Base-by-base conservation (phyloP, 345 rosid genomes). In the Conringia planisiliqua region DNA sequence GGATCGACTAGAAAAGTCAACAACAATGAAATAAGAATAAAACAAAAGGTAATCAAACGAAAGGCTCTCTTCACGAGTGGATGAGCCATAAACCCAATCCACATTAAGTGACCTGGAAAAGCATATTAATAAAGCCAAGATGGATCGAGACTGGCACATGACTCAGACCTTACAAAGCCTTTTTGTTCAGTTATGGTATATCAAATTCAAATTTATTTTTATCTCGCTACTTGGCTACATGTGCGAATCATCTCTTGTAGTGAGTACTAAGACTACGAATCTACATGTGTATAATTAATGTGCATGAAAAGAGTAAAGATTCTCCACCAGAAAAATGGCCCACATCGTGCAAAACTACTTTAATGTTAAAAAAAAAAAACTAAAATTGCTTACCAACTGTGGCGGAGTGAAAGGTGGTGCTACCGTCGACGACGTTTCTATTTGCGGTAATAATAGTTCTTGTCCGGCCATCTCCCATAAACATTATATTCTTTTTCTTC, bases 371-470 rank as follows among this genome's bases (percentile, higher is more conserved):
- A 40, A 6, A 58, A 55, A 24, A 2, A 27, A 30, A 56, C 4
- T 24, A 10, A 12, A 40, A 12, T 50, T 57, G 44, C 92, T 82
- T 74, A 93, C 97, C 96, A 20, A 94, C 94, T 6, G 97, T 94
- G 20, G 98, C 91, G 0, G 98, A 91, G 40, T 85, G 60, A 78
- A 91, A 94, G 40, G 98, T 91, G 46, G 97, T 91, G 85, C 92
- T 87, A 1, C 98, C 98, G 64, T 94, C 97, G 13, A 82, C 89
- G 6, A 91, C 94, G 16, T 89, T 91, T 71, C 87, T 79, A 35
- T 81, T 88, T 16, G 65, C 98, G 48, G 95, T 89, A 59, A 94
- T 88, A 47, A 91, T 84, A 36, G 98, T 91, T 18, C 71, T 81
- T 1, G 62, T 78, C 75, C 90, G 81, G 35, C 93, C 98, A 68